Percentiles rank a stretch among this genome's conserved stretches.
phyloP scores from a whole-genome alignment of 441 rosid genomes.

The Melastoma candidum region DNA sequence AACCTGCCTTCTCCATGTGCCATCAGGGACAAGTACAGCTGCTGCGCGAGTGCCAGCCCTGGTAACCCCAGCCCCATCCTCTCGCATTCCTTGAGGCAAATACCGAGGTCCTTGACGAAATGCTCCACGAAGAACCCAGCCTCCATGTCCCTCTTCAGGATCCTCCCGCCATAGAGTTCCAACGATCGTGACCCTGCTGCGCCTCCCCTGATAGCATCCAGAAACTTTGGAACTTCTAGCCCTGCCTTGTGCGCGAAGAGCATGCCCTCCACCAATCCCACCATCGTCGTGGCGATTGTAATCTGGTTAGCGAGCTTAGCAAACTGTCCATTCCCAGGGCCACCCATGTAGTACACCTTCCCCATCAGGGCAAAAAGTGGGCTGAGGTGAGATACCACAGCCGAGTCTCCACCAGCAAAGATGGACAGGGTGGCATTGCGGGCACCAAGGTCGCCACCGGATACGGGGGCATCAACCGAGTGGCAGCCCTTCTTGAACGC shows the following conservation, averaged over 20 bases:
- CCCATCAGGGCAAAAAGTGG: slow-evolving; percentile 66
- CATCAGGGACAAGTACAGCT: slow-evolving; percentile 79
- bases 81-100: slow-evolving; percentile 76
- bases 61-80: slow-evolving; percentile 75
- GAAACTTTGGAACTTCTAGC: slow-evolving; percentile 45
- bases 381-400: slow-evolving; percentile 31
- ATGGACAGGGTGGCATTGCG: slow-evolving; percentile 59
- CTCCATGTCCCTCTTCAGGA: slow-evolving; percentile 68
- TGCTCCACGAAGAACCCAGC: slow-evolving; percentile 80
- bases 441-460: slow-evolving; percentile 81
- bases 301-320: slow-evolving; percentile 77
- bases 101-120: slow-evolving; percentile 79
- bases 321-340: slow-evolving; percentile 70
- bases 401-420: slow-evolving; percentile 67
- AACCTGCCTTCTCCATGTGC: slow-evolving; percentile 78
- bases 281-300: slow-evolving; percentile 75
- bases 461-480: slow-evolving; percentile 73
- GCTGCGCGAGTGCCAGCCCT: slow-evolving; percentile 75
- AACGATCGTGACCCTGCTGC: slow-evolving; percentile 72
- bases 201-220: slow-evolving; percentile 56
- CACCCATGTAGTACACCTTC: slow-evolving; percentile 70
- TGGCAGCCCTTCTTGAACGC: slow-evolving; percentile 43
- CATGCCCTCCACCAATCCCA: slow-evolving; percentile 81
- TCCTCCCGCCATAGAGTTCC: slow-evolving; percentile 49
- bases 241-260: slow-evolving; percentile 70